Evolutionary conservation across 345 rosid species (phyloP), one percentile per base, ranked within the genome.

Genomic region (Aurinia saxatilis): DNA sequence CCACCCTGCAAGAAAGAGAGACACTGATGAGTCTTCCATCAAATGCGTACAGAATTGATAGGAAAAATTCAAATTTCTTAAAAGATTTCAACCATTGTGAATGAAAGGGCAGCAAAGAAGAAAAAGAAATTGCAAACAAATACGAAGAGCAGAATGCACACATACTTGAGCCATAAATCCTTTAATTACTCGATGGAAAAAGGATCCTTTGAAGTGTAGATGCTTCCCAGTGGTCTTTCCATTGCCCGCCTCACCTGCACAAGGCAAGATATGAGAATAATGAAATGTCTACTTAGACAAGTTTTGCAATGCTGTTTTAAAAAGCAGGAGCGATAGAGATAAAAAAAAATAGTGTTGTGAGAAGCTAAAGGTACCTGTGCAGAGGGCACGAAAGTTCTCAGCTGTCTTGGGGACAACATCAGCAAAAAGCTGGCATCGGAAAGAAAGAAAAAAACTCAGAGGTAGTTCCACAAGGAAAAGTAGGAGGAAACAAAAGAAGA

Each of bases 121-220:
- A 35, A 4, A 25, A 21, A 2, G 4, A 25, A 8, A 48, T 5
- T 30, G 45, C 1, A 65, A 35, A 35, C 33, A 7, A 46, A 46
- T 0, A 37, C 35, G 4, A 44, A 1, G 38, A 17, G 39, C 29
- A 33, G 23, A 35, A 48, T 34, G 63, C 39, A 60, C 57, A 63
- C 85, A 27, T 81, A 90, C 99, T 67, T 95, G 99, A 45, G 96
- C 96, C 99, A 95, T 90, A 75, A 90, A 95, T 53, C 97, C 96
- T 73, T 73, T 83, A 46, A 90, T 88, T 62, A 95, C 67, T 66
- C 99, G 97, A 78, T 95, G 99, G 69, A 95, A 82, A 65, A 54
- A 68, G 2, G 91, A 70, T 62, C 96, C 97, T 73, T 95, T 90
- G 72, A 77, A 90, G 60, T 83, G 96, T 66, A 95, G 73, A 77